phyloP scores from a whole-genome alignment of 2,329 filamentous ascomycete genomes.

The Allantophomopsis lycopodina region DNA sequence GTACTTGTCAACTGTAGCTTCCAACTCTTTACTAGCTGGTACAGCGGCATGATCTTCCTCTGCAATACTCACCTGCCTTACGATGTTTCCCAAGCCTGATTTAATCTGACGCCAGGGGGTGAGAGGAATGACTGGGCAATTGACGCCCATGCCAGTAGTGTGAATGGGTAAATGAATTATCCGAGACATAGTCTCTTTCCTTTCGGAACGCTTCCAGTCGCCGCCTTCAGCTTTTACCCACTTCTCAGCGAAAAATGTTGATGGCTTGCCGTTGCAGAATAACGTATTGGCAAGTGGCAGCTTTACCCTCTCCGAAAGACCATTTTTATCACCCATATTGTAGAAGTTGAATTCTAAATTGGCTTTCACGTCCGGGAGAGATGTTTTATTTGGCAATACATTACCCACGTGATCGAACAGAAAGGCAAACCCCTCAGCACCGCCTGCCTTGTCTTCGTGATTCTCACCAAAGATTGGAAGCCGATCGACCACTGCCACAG shows the following conservation, averaged over 20 bases:
- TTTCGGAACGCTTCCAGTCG: background rate
- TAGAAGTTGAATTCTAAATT: constrained; percentile 1
- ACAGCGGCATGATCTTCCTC: constrained; percentile 23
- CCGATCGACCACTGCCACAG: constrained; percentile 42
- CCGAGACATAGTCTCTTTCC: background rate
- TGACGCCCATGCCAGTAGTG: constrained; percentile 6
- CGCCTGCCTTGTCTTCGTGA: constrained; percentile 11
- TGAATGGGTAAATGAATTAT: background rate
- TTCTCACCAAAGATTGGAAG: constrained; percentile 16
- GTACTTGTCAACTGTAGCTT: constrained; percentile 45
- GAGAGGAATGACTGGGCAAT: constrained; percentile 44
- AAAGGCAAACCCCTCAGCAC: constrained; percentile 33
- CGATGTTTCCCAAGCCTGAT: constrained; percentile 65
- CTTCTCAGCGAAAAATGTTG: constrained; percentile 36
- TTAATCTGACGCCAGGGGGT: constrained; percentile 48
- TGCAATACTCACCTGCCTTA: constrained; percentile 43
- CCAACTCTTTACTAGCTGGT: constrained; percentile 61
- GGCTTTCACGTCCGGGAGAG: constrained; percentile 5
- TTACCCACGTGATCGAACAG: constrained; percentile 26
- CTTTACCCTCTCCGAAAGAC: constrained; percentile 20
- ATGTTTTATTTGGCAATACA: constrained; percentile 34
- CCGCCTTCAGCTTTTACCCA: constrained; percentile 19
- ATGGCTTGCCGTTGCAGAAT: constrained; percentile 54
- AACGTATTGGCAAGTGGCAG: constrained; percentile 66
- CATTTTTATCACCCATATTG: constrained; percentile 7